Evolutionary conservation across 371 early-diverging fungal species (phyloP).

Genomic region (Circinella minor): DNA sequence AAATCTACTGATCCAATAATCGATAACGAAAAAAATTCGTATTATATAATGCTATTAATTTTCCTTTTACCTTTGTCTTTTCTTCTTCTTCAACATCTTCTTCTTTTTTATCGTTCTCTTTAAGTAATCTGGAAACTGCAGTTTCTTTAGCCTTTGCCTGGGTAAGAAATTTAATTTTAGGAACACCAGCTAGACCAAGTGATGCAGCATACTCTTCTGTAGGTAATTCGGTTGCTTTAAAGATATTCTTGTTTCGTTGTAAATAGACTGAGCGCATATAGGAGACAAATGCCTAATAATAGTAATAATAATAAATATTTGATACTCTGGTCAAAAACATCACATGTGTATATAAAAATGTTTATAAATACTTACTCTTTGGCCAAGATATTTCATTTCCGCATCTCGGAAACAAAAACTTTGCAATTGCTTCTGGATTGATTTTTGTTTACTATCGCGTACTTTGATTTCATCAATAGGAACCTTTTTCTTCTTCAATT

Average conservation of each 20-base stretch:
- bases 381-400: conserved; percentile 94
- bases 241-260: conserved; percentile 87
- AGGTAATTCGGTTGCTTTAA: conserved; percentile 86
- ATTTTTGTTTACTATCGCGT: conserved; percentile 76
- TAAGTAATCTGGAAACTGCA: conserved; percentile 38
- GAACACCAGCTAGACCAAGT: conserved; percentile 93
- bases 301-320: not conserved
- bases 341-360: not conserved
- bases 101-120: conserved; percentile 41
- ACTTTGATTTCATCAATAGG: conserved; percentile 87
- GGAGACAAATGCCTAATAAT: conserved; percentile 81
- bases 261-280: conserved; percentile 92
- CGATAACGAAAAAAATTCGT: too few species aligned
- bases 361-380: conserved; percentile 59
- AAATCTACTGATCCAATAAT: too few species aligned
- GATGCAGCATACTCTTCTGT: conserved; percentile 87
- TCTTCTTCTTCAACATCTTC: conserved; percentile 43
- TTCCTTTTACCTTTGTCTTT: conserved; percentile 13
- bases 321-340: too few species aligned
- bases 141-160: conserved; percentile 33
- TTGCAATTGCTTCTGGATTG: conserved; percentile 82
- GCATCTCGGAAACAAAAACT: conserved; percentile 91
- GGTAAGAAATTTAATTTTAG: conserved; percentile 89
- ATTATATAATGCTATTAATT: not conserved
- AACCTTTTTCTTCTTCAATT: conserved; percentile 75